Conservation (phyloP, 2,329 filamentous ascomycete species). For the Xylaria digitata region DNA sequence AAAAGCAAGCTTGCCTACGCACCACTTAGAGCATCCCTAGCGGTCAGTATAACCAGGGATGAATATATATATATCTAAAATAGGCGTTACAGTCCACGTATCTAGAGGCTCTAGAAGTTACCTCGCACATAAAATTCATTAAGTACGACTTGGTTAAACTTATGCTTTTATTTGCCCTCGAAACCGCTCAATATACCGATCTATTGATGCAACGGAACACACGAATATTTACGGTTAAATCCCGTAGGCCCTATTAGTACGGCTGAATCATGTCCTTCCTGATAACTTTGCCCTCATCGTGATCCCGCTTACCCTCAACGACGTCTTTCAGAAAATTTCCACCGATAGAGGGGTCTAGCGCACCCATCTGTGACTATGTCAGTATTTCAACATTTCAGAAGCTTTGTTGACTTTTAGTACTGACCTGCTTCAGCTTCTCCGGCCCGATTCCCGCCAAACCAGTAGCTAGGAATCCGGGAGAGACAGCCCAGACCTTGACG, state of each 20-base stretch:
- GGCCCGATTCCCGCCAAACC: conserved; percentile 33
- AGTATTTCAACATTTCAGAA: conserved; percentile 16
- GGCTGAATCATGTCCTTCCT: conserved; percentile 41
- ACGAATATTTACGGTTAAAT: background rate
- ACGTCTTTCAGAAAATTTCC: conserved; percentile 46
- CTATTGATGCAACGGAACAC: background rate
- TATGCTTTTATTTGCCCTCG: background rate
- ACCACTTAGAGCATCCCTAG: background rate
- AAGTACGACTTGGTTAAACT: background rate
- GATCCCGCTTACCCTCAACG: conserved; percentile 45
- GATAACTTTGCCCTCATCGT: conserved; percentile 45
- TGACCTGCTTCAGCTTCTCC: conserved; percentile 42
- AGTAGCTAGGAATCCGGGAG: conserved; percentile 44
- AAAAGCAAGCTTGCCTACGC: background rate
- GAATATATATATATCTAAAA: no score
- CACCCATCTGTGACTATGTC: conserved; percentile 41
- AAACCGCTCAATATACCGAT: background rate
- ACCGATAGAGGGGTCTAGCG: conserved; percentile 43
- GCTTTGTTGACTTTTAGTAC: conserved; percentile 33
- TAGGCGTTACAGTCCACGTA: background rate
- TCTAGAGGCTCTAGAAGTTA: background rate
- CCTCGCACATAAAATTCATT: background rate
- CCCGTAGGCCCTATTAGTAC: conserved; percentile 35
- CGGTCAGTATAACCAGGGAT: background rate
- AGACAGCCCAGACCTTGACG: conserved; percentile 58